Evolutionary conservation across 768 basidiomycete species (phyloP).

Genomic region (Mycena rebaudengoi): DNA sequence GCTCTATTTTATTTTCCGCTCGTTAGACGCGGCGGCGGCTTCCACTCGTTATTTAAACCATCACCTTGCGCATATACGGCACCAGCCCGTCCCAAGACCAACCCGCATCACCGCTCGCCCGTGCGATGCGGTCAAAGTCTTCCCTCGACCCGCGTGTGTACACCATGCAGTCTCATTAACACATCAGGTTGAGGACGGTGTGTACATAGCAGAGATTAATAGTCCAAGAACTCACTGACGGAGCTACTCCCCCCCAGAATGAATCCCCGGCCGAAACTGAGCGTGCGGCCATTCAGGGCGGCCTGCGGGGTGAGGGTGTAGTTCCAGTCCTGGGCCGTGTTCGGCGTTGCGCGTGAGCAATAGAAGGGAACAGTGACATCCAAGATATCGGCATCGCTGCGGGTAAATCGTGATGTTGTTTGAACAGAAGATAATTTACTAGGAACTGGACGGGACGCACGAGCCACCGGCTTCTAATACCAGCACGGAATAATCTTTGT

Average conservation of each 20-base stretch:
- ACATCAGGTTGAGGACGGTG: not conserved
- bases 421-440: not conserved
- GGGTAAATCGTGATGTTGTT: not conserved
- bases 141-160: conserved; percentile 29
- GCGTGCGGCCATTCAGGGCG: conserved; percentile 29
- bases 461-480: conserved; percentile 41
- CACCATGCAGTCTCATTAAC: conserved; percentile 27
- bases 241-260: conserved; percentile 39
- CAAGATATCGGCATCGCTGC: not conserved
- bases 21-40: too few species aligned
- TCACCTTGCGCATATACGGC: conserved; percentile 28
- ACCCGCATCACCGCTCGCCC: conserved; percentile 23
- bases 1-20: conserved; percentile 26
- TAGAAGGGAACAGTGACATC: conserved; percentile 8
- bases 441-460: conserved; percentile 25
- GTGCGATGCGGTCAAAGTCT: conserved; percentile 30
- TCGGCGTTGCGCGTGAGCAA: not conserved
- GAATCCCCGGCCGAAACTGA: conserved; percentile 35
- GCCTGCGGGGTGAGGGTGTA: conserved; percentile 36
- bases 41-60: too few species aligned
- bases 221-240: conserved; percentile 27
- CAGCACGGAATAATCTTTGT: conserved; percentile 38
- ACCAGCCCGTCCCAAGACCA: conserved; percentile 32
- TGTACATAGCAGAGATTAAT: not conserved
- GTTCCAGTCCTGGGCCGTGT: conserved; percentile 36